phyloP scores from a whole-genome alignment of 176 grass and related monocot species.

The Miscanthus lutarioriparius region DNA sequence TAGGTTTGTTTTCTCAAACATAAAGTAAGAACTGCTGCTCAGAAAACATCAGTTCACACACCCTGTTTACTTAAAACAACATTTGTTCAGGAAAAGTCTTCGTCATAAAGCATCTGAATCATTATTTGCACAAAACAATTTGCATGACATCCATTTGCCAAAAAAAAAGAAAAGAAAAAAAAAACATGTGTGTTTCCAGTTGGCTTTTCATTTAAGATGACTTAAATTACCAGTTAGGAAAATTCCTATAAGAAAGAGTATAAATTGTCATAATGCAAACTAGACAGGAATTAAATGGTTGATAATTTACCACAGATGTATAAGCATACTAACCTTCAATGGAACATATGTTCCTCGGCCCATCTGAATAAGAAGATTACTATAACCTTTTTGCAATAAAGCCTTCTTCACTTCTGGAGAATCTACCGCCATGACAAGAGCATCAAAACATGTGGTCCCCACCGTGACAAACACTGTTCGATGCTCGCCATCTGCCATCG shows the following conservation, averaged over 20 bases:
- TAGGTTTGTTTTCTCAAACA: conserved; percentile 7
- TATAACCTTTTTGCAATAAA: conserved; percentile 52
- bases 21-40: background rate
- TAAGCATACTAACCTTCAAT: conserved; percentile 44
- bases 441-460: conserved; percentile 69
- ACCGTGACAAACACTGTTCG: conserved; percentile 64
- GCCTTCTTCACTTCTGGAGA: conserved; percentile 50
- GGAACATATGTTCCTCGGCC: conserved; percentile 60
- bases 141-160: background rate
- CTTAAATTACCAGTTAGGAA: background rate
- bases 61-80: background rate
- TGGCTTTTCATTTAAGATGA: background rate
- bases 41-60: background rate
- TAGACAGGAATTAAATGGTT: background rate
- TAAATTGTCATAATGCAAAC: background rate
- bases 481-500: conserved; percentile 17
- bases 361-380: conserved; percentile 66
- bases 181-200: background rate
- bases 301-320: background rate
- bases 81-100: background rate
- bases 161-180: too few relatives aligned
- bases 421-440: conserved; percentile 56
- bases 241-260: background rate
- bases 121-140: background rate
- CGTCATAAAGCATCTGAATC: background rate